A percentile compares a stretch with the other conserved stretches of the same genome.
phyloP scores from a whole-genome alignment of 75 land plant genomes.

The Cryptomeria japonica region DNA sequence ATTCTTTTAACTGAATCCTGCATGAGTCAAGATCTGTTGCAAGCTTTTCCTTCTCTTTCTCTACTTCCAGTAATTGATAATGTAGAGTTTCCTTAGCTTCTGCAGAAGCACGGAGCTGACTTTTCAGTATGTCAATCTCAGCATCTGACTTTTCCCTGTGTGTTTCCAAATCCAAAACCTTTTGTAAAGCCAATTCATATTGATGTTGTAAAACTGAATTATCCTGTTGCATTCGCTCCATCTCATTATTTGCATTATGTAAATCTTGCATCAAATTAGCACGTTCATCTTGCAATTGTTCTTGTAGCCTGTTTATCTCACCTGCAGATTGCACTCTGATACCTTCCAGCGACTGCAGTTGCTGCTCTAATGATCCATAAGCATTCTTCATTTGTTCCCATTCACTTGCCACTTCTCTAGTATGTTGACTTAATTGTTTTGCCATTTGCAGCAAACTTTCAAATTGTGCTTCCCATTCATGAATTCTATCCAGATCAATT shows the following conservation, averaged over 20 bases:
- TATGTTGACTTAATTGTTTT: background rate
- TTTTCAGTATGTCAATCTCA: background rate
- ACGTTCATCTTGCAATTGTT: background rate
- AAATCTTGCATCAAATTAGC: background rate
- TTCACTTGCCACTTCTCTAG: background rate
- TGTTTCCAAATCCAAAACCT: slow-evolving; percentile 10
- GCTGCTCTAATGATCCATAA: background rate
- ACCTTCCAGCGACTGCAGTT: background rate
- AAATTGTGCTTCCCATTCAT: background rate
- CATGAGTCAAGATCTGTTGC: background rate
- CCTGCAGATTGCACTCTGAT: background rate
- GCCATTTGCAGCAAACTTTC: background rate
- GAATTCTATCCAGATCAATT: background rate
- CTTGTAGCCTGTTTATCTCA: background rate
- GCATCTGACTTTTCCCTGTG: background rate
- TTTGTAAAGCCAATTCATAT: background rate
- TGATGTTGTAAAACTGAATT: background rate
- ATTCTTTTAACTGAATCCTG: background rate
- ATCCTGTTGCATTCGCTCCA: background rate
- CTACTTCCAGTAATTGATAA: background rate
- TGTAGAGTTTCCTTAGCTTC: background rate
- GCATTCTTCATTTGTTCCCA: background rate
- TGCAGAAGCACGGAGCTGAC: background rate
- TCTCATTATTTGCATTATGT: background rate
- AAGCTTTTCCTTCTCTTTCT: slow-evolving; percentile 9